A percentile compares a stretch with the other conserved stretches of the same genome.
These are phyloP conservation scores for Lecanosticta acicola DNA, from an alignment of 2,329 filamentous ascomycete species.

Conservation along the genomic window DNA sequence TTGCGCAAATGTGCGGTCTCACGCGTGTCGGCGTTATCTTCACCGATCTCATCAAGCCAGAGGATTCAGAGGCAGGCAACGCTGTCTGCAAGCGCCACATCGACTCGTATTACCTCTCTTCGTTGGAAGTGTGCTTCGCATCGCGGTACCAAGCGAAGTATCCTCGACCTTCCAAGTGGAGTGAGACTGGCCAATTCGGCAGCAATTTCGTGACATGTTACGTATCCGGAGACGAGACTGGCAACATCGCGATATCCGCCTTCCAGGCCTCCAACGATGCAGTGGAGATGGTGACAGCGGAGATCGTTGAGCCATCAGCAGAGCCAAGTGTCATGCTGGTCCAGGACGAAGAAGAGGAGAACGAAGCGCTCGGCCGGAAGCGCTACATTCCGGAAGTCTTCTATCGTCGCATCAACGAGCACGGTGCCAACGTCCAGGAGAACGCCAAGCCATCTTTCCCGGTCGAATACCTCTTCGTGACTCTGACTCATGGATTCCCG, in stretches of 20 bases:
- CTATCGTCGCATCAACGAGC: constrained; percentile 91
- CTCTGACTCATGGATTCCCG: constrained; percentile 93
- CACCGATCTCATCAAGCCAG: constrained; percentile 74
- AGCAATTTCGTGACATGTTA: constrained; percentile 97
- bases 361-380: constrained; percentile 56
- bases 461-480: constrained; percentile 92
- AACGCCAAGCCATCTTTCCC: constrained; percentile 96
- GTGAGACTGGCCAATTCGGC: constrained; percentile 86
- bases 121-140: constrained; percentile 84
- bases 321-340: constrained; percentile 94
- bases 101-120: constrained; percentile 91
- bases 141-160: constrained; percentile 81
- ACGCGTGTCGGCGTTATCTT: constrained; percentile 89
- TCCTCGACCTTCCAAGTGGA: constrained; percentile 92
- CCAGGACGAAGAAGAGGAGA: constrained; percentile 81
- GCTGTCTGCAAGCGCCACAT: constrained; percentile 94
- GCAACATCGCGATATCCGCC: constrained; percentile 79
- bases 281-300: constrained; percentile 92
- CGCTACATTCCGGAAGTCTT: constrained; percentile 97
- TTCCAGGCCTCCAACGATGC: constrained; percentile 95
- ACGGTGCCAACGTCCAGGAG: constrained; percentile 91
- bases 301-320: constrained; percentile 90
- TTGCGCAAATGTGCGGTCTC: constrained; percentile 77
- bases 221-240: constrained; percentile 83
- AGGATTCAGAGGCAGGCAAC: constrained; percentile 68